These are phyloP conservation scores for Salvia miltiorrhiza DNA, from an alignment of 257 asterid genomes.

Conservation along the genomic window DNA sequence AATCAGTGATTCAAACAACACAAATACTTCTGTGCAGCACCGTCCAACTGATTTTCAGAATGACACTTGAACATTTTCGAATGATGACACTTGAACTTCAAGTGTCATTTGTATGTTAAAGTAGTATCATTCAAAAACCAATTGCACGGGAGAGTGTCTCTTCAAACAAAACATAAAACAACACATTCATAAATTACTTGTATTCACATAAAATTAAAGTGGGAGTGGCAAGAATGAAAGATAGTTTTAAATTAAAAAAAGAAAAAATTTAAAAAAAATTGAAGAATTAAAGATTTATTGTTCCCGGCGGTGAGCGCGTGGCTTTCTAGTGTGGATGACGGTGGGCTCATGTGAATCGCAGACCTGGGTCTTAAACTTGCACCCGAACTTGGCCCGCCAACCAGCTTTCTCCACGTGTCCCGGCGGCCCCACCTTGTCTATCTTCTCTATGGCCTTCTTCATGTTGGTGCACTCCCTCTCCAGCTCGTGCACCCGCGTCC, in stretches of 20 bases:
- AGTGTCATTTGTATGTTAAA: no score
- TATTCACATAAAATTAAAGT: conserved; percentile 24
- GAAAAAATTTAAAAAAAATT: no score
- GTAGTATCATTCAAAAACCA: no score
- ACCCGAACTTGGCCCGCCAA: conserved; percentile 76
- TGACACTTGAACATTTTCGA: no score
- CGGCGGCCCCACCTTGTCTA: conserved; percentile 43
- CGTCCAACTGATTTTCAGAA: no score
- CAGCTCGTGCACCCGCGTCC: conserved; percentile 79
- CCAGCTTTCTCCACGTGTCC: conserved; percentile 42
- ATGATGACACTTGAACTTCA: no score
- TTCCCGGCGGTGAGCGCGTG: conserved; percentile 51
- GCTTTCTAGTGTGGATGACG: conserved; percentile 50
- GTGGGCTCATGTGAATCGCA: conserved; percentile 89
- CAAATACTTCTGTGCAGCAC: no score
- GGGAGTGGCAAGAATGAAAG: not conserved
- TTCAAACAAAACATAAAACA: no score
- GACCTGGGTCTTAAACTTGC: conserved; percentile 89
- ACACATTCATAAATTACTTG: conserved; percentile 25
- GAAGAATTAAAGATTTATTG: conserved; percentile 19
- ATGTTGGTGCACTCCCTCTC: conserved; percentile 85
- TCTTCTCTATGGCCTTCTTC: conserved; percentile 66
- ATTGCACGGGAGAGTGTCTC: no score
- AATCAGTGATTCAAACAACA: not conserved
- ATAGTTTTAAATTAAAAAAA: no score